phyloP scores from a whole-genome alignment of 257 asterid genomes.

The Salvia miltiorrhiza region DNA sequence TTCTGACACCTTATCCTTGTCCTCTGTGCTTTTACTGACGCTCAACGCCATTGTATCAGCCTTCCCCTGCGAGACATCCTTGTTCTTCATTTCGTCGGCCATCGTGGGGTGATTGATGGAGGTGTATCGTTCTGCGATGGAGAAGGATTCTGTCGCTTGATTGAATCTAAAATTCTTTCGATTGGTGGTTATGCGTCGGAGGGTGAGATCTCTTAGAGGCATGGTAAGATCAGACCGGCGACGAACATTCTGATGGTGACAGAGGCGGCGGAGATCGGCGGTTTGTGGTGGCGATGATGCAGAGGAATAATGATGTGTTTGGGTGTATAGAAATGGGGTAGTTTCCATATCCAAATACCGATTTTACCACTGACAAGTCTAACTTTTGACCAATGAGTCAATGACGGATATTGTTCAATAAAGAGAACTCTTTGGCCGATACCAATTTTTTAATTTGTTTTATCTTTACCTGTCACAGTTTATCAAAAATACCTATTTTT shows the following conservation, averaged over 20 bases:
- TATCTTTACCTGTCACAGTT: too few relatives aligned
- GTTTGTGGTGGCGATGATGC: background rate
- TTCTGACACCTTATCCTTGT: slow-evolving; percentile 33
- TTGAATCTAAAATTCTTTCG: slow-evolving; percentile 16
- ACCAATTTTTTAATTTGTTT: too few relatives aligned
- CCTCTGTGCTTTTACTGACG: slow-evolving; percentile 4
- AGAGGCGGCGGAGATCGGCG: background rate
- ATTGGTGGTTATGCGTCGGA: slow-evolving; percentile 28
- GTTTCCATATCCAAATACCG: background rate
- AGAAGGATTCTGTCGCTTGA: slow-evolving; percentile 16
- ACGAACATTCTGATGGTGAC: slow-evolving; percentile 21
- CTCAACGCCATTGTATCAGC: background rate
- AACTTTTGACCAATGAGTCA: too few relatives aligned
- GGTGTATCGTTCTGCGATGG: slow-evolving; percentile 4
- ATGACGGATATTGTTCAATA: too few relatives aligned
- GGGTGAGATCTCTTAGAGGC: slow-evolving; percentile 36
- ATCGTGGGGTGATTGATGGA: slow-evolving; percentile 20
- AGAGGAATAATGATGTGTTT: background rate
- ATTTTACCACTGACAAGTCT: too few relatives aligned
- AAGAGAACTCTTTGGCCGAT: too few relatives aligned
- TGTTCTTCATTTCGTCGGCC: slow-evolving; percentile 39
- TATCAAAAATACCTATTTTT: too few relatives aligned
- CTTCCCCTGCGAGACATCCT: background rate
- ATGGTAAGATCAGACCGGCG: slow-evolving; percentile 13
- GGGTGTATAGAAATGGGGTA: background rate